These are phyloP conservation scores for Blechomonas ayalai DNA, from an alignment of 208 protist genomes.

Conservation along the genomic window DNA sequence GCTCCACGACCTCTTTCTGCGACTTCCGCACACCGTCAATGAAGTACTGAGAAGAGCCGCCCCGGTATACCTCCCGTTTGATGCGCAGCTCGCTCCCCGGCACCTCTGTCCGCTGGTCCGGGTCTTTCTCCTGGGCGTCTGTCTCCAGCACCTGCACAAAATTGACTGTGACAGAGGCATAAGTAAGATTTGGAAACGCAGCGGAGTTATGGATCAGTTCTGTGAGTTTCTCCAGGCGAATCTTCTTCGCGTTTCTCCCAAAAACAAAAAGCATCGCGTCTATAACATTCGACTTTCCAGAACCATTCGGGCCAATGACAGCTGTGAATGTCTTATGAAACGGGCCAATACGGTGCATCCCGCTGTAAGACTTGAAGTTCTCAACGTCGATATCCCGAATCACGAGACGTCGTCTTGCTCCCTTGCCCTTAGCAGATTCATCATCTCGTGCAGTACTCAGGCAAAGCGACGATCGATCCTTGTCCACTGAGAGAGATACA, in stretches of 20 bases:
- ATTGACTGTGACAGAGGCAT: slow-evolving; percentile 95
- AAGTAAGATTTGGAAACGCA: slow-evolving; percentile 85
- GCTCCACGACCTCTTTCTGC: slow-evolving; percentile 77
- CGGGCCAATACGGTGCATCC: slow-evolving; percentile 95
- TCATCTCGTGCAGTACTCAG: neutral
- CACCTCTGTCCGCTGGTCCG: slow-evolving; percentile 83
- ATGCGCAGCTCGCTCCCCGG: slow-evolving; percentile 90
- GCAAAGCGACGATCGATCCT: no score
- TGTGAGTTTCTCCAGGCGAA: slow-evolving; percentile 95
- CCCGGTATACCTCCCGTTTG: slow-evolving; percentile 86
- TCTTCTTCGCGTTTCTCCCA: slow-evolving; percentile 96
- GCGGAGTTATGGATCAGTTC: slow-evolving; percentile 99
- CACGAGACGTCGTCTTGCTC: slow-evolving; percentile 76
- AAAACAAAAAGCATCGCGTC: slow-evolving; percentile 99
- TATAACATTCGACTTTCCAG: slow-evolving; percentile 99
- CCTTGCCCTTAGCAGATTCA: neutral
- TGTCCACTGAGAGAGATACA: no score
- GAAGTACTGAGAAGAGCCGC: slow-evolving; percentile 95
- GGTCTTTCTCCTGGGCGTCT: slow-evolving; percentile 55
- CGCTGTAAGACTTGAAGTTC: slow-evolving; percentile 99
- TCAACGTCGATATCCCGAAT: slow-evolving; percentile 97
- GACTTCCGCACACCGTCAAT: slow-evolving; percentile 66
- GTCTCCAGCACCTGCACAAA: slow-evolving; percentile 93
- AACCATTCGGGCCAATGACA: slow-evolving; percentile 99
- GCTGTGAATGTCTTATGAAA: slow-evolving; percentile 99